Conservation (phyloP, 768 basidiomycete genomes). For the Cystoderma amianthinum region DNA sequence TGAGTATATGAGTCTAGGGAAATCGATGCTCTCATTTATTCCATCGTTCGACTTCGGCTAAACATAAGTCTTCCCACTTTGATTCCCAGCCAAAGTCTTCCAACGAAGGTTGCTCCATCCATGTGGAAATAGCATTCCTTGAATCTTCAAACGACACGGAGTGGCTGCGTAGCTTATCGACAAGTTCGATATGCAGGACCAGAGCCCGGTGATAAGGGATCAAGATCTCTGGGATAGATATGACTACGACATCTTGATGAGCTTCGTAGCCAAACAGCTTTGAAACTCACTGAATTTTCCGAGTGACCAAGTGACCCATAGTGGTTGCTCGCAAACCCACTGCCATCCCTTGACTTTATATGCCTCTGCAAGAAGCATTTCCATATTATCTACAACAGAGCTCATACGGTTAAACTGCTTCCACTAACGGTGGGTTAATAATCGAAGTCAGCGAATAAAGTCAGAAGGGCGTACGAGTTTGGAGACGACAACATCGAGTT, state of each 20-base stretch:
- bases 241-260: slow-evolving; percentile 33
- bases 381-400: slow-evolving; percentile 54
- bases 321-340: slow-evolving; percentile 64
- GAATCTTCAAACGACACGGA: slow-evolving; percentile 65
- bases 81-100: slow-evolving; percentile 64
- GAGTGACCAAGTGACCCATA: slow-evolving; percentile 81
- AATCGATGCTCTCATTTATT: slow-evolving; percentile 26
- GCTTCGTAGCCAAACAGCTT: not conserved
- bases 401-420: slow-evolving; percentile 69
- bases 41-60: slow-evolving; percentile 74
- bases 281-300: slow-evolving; percentile 63
- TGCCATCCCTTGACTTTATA: slow-evolving; percentile 63
- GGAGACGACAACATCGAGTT: slow-evolving; percentile 47
- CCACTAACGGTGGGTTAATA: slow-evolving; percentile 31
- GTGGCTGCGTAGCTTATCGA: slow-evolving; percentile 55
- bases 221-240: slow-evolving; percentile 47
- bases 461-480: slow-evolving; percentile 57
- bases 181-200: slow-evolving; percentile 44
- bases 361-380: slow-evolving; percentile 60
- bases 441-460: not conserved
- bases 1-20: too few relatives aligned
- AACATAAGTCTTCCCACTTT: slow-evolving; percentile 74
- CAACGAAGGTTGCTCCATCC: slow-evolving; percentile 65
- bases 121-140: slow-evolving; percentile 51
- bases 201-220: slow-evolving; percentile 65